These are phyloP conservation scores for Colletotrichum coccodes DNA, from an alignment of 2,329 filamentous ascomycete species.

Conservation along the genomic window DNA sequence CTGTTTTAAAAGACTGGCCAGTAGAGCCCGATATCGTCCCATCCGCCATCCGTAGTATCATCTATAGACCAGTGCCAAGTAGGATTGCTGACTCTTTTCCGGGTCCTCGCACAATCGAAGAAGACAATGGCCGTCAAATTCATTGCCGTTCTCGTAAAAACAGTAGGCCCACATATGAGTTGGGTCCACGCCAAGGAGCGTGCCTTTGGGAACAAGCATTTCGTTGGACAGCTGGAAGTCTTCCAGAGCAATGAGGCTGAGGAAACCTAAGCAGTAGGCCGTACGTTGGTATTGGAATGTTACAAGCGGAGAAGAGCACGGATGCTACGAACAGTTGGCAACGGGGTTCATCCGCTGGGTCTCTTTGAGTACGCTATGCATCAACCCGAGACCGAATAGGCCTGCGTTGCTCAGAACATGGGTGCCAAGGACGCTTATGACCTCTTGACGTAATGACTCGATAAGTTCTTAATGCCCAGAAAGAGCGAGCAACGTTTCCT, in stretches of 20 bases:
- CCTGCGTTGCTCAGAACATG: not conserved
- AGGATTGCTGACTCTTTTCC: slow-evolving; percentile 36
- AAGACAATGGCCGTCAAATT: slow-evolving; percentile 34
- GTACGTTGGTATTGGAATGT: not conserved
- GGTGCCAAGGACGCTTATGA: not conserved
- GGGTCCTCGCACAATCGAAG: slow-evolving; percentile 35
- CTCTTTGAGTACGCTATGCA: slow-evolving; percentile 4
- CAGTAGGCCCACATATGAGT: slow-evolving; percentile 34
- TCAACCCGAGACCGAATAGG: not conserved
- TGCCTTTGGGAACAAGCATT: slow-evolving; percentile 36
- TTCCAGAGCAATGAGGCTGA: not conserved
- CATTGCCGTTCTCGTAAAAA: slow-evolving; percentile 35
- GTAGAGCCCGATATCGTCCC: no score
- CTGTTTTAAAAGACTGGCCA: no score
- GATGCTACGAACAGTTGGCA: not conserved
- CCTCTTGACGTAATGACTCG: not conserved
- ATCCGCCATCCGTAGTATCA: no score
- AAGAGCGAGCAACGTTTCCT: not conserved
- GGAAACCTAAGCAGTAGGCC: not conserved
- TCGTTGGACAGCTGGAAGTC: slow-evolving; percentile 33
- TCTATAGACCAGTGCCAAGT: no score
- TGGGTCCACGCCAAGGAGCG: slow-evolving; percentile 29
- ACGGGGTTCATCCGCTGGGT: not conserved
- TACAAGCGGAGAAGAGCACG: not conserved
- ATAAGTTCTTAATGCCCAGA: not conserved